Evolutionary conservation across 2,329 filamentous ascomycete species (phyloP).

Genomic region (Claviceps capensis): DNA sequence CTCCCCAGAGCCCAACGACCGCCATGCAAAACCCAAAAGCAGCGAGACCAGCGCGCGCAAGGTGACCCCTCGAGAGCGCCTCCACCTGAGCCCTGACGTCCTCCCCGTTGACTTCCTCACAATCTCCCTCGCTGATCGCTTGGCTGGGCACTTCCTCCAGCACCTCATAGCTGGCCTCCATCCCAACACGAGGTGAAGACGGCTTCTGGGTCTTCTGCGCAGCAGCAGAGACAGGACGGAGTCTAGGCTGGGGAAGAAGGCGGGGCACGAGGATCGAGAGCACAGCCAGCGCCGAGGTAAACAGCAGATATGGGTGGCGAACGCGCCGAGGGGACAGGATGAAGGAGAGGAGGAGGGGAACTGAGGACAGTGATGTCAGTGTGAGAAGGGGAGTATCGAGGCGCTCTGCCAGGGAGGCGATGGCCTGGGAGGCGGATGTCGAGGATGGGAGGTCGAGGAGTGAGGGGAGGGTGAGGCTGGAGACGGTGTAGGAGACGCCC

Average conservation of each 20-base stretch:
- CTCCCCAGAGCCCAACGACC: constrained; percentile 53
- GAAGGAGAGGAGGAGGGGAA: constrained; percentile 66
- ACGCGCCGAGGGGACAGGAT: constrained; percentile 57
- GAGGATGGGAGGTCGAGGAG: constrained; percentile 72
- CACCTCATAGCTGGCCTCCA: constrained; percentile 63
- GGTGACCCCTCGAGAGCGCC: constrained; percentile 37
- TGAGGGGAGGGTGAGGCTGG: constrained; percentile 62
- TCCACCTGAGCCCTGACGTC: constrained; percentile 45
- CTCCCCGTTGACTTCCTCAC: constrained; percentile 44
- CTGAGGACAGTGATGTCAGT: constrained; percentile 54
- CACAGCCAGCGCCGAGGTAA: constrained; percentile 58
- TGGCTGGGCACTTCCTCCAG: constrained; percentile 41
- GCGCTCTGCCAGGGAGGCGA: constrained; percentile 50
- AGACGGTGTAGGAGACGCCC: constrained; percentile 82
- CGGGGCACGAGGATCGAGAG: constrained; percentile 43
- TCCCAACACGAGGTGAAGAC: constrained; percentile 25
- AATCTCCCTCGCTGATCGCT: constrained; percentile 36
- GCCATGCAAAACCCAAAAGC: constrained; percentile 46
- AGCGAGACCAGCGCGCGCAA: constrained; percentile 39
- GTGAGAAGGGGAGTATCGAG: constrained; percentile 52
- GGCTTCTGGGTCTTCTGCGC: constrained; percentile 16
- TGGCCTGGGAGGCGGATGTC: constrained; percentile 52
- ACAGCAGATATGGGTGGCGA: constrained; percentile 82
- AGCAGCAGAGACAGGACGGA: constrained; percentile 13
- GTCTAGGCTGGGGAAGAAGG: constrained; percentile 26